Evolutionary conservation across 139 green algal species (phyloP), one percentile per base, ranked within the genome.

Genomic region (Chlorella sp.): DNA sequence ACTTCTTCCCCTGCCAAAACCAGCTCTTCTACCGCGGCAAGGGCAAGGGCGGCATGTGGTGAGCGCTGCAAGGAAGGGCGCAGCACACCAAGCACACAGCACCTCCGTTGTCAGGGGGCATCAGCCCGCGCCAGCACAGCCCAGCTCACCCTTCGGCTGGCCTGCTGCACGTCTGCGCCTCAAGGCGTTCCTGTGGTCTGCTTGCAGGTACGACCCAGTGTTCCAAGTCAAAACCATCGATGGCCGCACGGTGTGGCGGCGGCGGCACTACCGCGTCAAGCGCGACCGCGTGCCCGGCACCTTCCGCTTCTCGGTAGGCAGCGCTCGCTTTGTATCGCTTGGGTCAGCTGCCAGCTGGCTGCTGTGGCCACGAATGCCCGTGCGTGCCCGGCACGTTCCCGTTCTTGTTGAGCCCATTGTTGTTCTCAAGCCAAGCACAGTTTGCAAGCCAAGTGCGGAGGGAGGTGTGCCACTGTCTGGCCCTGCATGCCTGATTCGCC

Each of bases 1-100:
- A 98, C 86, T 93, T 95, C 80, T 98, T 98, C 87, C 93, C 94
- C 18, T 96, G 92, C 90, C 96, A 99, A 85, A 73, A 60, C 90
- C 96, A 92, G 89, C 80, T 97, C 2, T 99, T 94, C 73, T 99
- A 98, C 85, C 83, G 85, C 0, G 96, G 95, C 26, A 97, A 96
- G 80, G 94, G 88, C 18, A 90, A 87, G 30, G 88, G 86, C 21
- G 87, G 76, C 64, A 87, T 99, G 83, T 98, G 96, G 96, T 96
- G 51, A 60, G 51, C 44, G 9, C 9, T 60, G 12, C 51, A 60
- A 51, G 44, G 44, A 9, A 6, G 44, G 28, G 32, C 30, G 67
- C 30, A 73, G 13, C 39, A n/a, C n/a, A n/a, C n/a, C n/a, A n/a
- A n/a, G n/a, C n/a, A n/a, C n/a, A n/a, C n/a, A n/a, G n/a, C n/a